Percentiles rank a stretch among this genome's conserved stretches.
Conservation (phyloP, 2,329 filamentous ascomycete genomes). For the Ceratocystis cacaofunesta region DNA sequence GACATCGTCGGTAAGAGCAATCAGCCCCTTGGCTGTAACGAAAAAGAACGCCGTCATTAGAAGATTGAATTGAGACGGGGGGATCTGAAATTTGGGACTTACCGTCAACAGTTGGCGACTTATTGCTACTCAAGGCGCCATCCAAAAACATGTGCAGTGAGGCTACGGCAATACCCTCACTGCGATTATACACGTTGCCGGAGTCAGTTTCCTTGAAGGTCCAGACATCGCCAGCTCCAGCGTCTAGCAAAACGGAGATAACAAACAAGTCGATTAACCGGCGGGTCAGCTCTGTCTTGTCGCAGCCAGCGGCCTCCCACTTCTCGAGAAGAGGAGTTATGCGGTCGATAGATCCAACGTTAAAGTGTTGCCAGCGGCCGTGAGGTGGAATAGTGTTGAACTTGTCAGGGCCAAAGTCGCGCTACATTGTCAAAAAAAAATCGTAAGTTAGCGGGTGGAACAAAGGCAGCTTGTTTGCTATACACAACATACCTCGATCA, state of each 20-base stretch:
- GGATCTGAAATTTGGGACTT: constrained; percentile 1
- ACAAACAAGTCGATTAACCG: constrained; percentile 47
- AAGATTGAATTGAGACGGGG: background rate
- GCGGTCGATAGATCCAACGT: constrained; percentile 38
- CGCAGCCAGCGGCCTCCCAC: constrained; percentile 30
- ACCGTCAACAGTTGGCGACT: constrained; percentile 26
- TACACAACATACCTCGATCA: constrained; percentile 28
- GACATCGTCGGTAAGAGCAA: constrained; percentile 23
- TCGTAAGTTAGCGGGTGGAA: background rate
- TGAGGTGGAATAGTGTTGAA: constrained; percentile 36
- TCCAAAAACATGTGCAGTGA: constrained; percentile 35
- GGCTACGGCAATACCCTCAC: constrained; percentile 38
- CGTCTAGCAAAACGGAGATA: constrained; percentile 43
- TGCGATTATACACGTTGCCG: constrained; percentile 26
- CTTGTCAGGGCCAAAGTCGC: constrained; percentile 35
- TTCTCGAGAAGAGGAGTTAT: constrained; percentile 30
- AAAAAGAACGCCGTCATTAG: background rate
- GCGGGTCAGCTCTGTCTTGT: constrained; percentile 34
- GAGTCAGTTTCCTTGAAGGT: constrained; percentile 29
- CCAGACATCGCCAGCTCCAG: constrained; percentile 38
- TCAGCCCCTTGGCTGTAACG: constrained; percentile 24
- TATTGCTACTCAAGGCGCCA: constrained; percentile 25
- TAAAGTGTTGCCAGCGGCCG: constrained; percentile 49
- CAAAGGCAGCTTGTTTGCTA: background rate
- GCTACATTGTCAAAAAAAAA: constrained; percentile 23